Evolutionary conservation across 768 basidiomycete species (phyloP), one percentile per base, ranked within the genome.

Genomic region (Gautieria morchelliformis): DNA sequence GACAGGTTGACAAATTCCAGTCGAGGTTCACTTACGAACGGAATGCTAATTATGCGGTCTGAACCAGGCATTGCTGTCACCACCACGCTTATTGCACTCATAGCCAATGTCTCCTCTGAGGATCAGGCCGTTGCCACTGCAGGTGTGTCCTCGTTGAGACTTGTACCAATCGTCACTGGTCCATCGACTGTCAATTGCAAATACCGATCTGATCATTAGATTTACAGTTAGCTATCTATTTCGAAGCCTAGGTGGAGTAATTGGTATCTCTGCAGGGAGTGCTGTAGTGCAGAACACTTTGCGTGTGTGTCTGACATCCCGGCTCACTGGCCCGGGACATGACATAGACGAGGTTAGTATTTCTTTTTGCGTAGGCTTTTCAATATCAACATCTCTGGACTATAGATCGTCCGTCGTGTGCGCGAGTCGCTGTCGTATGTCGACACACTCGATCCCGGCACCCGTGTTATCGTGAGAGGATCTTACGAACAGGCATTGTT

Each of bases 91-190:
- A 75, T 84, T 20, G 77, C 82, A 1, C 67, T 84, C 44, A 83
- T 84, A 39, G 79, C 83, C 3, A 84, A 84, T 65, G 82, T 82
- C 1, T 81, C 82, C 0, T 73, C 74, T 20, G 74, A 69, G 35
- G 80, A 84, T 62, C 82, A 84, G 63, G 84, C 83, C 8, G 78
- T 84, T 40, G 82, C 82, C 1, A 85, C 82, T 10, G 82, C 82
- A 39, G 79, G 82, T 79, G 39, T 5, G 27, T 27, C 27, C 27
- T 27, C 27, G 2, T 27, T 27, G 27, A 27, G 27, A 72, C 60
- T 27, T 2, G 27, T 27, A 27, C 27, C 27, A 27, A 27, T 27
- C 27, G 27, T 27, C 27, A 27, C 5, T 27, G 27, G 27, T 27
- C 27, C 27, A 27, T 27, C 27, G 27, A 27, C 27, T 27, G 5